Evolutionary conservation across 2,329 filamentous ascomycete genomes (phyloP).

Genomic region (Aulographum hederae): DNA sequence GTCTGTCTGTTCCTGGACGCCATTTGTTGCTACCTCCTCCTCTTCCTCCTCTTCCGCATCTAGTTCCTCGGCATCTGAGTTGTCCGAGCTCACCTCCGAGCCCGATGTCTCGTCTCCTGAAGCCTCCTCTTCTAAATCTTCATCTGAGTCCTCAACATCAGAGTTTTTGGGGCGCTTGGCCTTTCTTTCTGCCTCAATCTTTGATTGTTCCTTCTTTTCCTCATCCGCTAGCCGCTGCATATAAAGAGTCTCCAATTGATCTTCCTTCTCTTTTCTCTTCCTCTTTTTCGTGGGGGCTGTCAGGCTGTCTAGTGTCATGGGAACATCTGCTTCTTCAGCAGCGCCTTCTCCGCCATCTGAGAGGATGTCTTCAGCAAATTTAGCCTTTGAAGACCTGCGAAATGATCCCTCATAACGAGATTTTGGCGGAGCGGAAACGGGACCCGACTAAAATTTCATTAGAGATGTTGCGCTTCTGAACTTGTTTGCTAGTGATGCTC

Average conservation of each 20-base stretch:
- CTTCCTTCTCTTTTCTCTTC: constrained; percentile 39
- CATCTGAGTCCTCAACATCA: too few relatives aligned
- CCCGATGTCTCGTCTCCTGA: constrained; percentile 11
- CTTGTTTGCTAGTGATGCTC: too few relatives aligned
- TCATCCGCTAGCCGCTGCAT: constrained; percentile 41
- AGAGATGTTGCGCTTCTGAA: too few relatives aligned
- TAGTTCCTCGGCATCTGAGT: constrained; percentile 7
- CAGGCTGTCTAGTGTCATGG: too few relatives aligned
- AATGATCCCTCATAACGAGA: too few relatives aligned
- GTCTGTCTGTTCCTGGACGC: constrained; percentile 11
- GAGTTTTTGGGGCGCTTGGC: constrained; percentile 17
- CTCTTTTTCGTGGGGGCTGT: constrained; percentile 20
- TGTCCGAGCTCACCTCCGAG: too few relatives aligned
- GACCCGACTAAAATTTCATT: too few relatives aligned
- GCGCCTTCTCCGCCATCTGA: too few relatives aligned
- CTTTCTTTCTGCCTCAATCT: constrained; percentile 13
- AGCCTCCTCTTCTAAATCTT: constrained; percentile 12
- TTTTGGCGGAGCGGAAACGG: too few relatives aligned
- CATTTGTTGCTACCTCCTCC: constrained; percentile 10
- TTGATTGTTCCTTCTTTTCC: constrained; percentile 20
- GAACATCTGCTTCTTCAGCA: too few relatives aligned
- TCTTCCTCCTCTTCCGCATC: constrained; percentile 11
- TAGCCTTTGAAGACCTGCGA: too few relatives aligned
- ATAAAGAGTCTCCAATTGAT: constrained; percentile 54
- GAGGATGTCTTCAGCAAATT: too few relatives aligned